Percentiles rank a stretch among this genome's conserved stretches.
These are phyloP conservation scores for Serendipita vermifera DNA, from an alignment of 768 basidiomycete species.

Conservation along the genomic window DNA sequence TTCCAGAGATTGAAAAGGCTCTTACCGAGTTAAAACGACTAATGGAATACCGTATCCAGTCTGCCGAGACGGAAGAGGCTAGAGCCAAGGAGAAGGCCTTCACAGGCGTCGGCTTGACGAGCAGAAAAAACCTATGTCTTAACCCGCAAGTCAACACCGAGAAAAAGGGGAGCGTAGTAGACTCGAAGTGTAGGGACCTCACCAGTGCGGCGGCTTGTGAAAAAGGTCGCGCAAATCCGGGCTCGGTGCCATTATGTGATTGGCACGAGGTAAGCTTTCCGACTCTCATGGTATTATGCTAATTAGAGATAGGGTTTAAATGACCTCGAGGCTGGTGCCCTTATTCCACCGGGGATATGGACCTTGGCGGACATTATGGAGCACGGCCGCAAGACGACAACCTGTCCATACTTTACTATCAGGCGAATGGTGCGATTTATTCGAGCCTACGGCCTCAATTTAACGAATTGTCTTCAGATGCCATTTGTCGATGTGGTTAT, in stretches of 20 bases:
- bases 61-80: constrained; percentile 60
- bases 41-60: constrained; percentile 71
- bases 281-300: constrained; percentile 14
- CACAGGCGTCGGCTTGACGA: constrained; percentile 83
- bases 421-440: constrained; percentile 71
- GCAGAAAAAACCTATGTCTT: constrained; percentile 91
- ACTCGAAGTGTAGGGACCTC: constrained; percentile 91
- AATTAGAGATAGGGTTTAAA: constrained; percentile 53
- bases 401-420: constrained; percentile 93
- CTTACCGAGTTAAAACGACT: constrained; percentile 87
- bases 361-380: constrained; percentile 87
- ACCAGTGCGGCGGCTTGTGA: constrained; percentile 75
- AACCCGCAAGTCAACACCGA: constrained; percentile 87
- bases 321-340: constrained; percentile 62
- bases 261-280: constrained; percentile 74
- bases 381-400: constrained; percentile 69
- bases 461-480: constrained; percentile 41
- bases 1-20: constrained; percentile 98
- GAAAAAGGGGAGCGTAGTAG: constrained; percentile 96
- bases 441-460: neutral
- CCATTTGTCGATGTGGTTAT: constrained; percentile 92
- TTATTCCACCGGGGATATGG: constrained; percentile 80
- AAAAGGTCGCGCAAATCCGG: constrained; percentile 74
- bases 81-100: constrained; percentile 68
- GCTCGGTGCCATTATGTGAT: constrained; percentile 79